phyloP scores from a whole-genome alignment of 306 rosid species.

The Vigna nakashimae region DNA sequence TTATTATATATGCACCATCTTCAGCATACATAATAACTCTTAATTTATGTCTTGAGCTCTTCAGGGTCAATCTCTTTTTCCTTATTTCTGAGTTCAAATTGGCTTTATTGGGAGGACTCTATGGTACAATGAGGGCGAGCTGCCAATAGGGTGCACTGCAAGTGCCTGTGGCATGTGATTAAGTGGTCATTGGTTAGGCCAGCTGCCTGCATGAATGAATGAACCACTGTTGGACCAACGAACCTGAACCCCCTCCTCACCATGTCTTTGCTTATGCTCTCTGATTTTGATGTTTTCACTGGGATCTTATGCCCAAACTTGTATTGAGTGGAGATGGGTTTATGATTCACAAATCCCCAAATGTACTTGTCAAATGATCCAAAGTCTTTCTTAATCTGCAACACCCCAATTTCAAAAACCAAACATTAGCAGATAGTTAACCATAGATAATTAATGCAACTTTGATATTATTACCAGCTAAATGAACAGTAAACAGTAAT shows the following conservation, averaged over 20 bases:
- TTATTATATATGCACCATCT: slow-evolving; percentile 54
- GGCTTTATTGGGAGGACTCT: slow-evolving; percentile 47
- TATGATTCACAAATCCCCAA: slow-evolving; percentile 91
- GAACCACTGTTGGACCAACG: slow-evolving; percentile 97
- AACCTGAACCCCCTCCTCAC: slow-evolving; percentile 83
- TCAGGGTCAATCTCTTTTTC: slow-evolving; percentile 45
- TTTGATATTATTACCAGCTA: background rate
- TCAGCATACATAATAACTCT: slow-evolving; percentile 37
- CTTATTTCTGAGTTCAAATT: slow-evolving; percentile 35
- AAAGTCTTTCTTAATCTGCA: slow-evolving; percentile 76
- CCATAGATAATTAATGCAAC: background rate
- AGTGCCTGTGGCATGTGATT: slow-evolving; percentile 86
- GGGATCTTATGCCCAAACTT: slow-evolving; percentile 90
- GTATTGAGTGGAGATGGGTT: slow-evolving; percentile 84
- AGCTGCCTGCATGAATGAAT: slow-evolving; percentile 94
- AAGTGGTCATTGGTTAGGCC: slow-evolving; percentile 96
- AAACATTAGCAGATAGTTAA: slow-evolving; percentile 20
- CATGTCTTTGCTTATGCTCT: slow-evolving; percentile 95
- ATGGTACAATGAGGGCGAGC: slow-evolving; percentile 41
- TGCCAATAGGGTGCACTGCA: slow-evolving; percentile 68
- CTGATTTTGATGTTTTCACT: slow-evolving; percentile 97
- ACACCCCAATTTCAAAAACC: slow-evolving; percentile 22
- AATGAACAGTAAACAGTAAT: slow-evolving; percentile 11
- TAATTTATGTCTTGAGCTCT: slow-evolving; percentile 35
- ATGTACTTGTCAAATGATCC: slow-evolving; percentile 88